Base-by-base conservation (phyloP, 1,139 yeast species). In the Scheffersomyces illinoinensis region DNA sequence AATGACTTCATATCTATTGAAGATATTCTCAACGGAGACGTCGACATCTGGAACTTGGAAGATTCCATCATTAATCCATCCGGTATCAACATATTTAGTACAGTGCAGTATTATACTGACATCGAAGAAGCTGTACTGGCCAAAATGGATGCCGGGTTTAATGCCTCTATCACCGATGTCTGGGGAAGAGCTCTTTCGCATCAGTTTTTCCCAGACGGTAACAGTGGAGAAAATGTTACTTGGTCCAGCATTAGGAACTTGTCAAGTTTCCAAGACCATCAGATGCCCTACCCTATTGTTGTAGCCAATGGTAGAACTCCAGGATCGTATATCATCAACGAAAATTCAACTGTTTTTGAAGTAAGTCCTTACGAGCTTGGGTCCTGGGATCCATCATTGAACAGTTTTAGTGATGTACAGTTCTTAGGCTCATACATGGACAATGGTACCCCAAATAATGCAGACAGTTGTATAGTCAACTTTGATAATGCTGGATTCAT, bases 401-500 rank as follows among this genome's bases (percentile, higher is more conserved):
- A 63, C 4, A 59, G 73, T 12, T 79, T 80, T 64, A 60, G 62
- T 20, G 73, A 77, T 53, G 68, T 73, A 6, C 65, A 73, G 59
- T 80, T 75, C 61, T 56, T 79, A 56, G 84, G 85, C 2, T 70
- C 82, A 4, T 57, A 64, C 4, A 66, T 77, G 14, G 65, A 65
- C 50, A 66, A 71, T 53, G 82, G 82, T 1, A 56, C 64, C 50
- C 70, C 76, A 1, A 67, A 68, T 47, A 57, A 62, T 43, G 62
- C 70, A 1, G 68, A 68, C 19, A 59, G 66, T 3, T 90, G 96
- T 70, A 74, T 81, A 33, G 71, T 73, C 4, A 88, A 87, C 1
- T 88, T 82, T 65, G 97, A 91, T 69, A 88, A 88, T 65, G 83
- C 85, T n/a, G 93, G 92, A 0, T 90, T 88, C 65, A 71, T 91